These are phyloP conservation scores for Arxiozyma bovina DNA, from an alignment of 1,139 yeast species.

Conservation along the genomic window DNA sequence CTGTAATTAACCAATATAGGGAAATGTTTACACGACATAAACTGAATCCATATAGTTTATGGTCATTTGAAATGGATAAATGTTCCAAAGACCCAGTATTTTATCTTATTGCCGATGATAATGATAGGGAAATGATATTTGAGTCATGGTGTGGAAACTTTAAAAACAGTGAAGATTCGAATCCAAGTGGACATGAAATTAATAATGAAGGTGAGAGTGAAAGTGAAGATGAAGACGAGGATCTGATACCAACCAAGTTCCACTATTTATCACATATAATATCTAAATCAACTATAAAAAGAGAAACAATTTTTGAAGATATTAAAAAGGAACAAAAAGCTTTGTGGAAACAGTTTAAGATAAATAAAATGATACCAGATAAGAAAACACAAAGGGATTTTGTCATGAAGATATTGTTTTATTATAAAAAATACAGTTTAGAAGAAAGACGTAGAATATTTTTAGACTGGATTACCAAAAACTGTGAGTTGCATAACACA, in stretches of 20 bases:
- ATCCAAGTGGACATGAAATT: no score
- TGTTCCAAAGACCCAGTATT: constrained; percentile 20
- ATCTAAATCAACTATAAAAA: constrained; percentile 17
- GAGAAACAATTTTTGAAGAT: constrained; percentile 22
- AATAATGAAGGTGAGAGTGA: constrained; percentile 2
- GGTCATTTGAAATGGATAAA: constrained; percentile 21
- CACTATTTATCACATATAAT: constrained; percentile 29
- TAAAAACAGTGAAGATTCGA: constrained; percentile 1
- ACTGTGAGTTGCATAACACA: not conserved
- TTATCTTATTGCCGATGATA: constrained; percentile 15
- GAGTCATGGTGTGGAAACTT: constrained; percentile 24
- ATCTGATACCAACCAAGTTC: constrained; percentile 23
- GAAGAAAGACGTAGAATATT: constrained; percentile 17
- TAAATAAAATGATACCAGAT: constrained; percentile 16
- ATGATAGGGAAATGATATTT: constrained; percentile 18
- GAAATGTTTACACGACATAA: constrained; percentile 15
- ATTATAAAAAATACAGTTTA: constrained; percentile 20
- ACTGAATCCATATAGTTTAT: constrained; percentile 24
- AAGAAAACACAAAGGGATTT: constrained; percentile 21
- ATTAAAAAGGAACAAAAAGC: constrained; percentile 18
- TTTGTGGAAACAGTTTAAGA: constrained; percentile 20
- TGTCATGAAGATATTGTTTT: constrained; percentile 22
- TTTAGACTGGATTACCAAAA: not conserved
- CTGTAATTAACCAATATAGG: constrained; percentile 6
- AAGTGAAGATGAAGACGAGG: constrained; percentile 12